These are phyloP conservation scores for Globisporangium heterothallicum DNA, from an alignment of 352 stramenopile genomes.

Conservation along the genomic window DNA sequence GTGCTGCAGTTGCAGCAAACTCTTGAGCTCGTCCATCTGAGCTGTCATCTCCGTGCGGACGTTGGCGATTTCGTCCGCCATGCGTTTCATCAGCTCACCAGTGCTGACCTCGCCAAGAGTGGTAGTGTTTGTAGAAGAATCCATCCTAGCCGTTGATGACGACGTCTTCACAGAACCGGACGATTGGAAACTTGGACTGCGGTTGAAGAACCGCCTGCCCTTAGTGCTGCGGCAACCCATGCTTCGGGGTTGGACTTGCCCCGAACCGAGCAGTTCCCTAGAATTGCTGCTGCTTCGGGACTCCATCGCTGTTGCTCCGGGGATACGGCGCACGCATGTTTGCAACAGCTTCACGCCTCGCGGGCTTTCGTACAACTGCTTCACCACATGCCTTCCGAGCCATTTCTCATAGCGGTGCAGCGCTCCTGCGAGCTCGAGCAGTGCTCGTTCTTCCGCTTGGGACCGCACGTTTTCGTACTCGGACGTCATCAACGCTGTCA, in stretches of 20 bases:
- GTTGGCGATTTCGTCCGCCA: neutral
- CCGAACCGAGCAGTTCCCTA: neutral
- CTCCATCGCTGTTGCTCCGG: neutral
- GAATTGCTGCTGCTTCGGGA: neutral
- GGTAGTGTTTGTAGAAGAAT: too few species aligned
- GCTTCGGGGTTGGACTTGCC: neutral
- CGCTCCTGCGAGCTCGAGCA: constrained; percentile 37
- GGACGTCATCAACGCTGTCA: constrained; percentile 53
- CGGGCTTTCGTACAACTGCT: constrained; percentile 30
- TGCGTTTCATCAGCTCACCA: constrained; percentile 1
- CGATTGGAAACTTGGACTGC: neutral
- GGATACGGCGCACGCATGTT: constrained; percentile 12
- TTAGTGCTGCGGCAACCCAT: neutral
- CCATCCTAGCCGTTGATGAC: neutral
- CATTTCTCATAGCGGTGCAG: constrained; percentile 55
- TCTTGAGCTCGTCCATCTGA: neutral
- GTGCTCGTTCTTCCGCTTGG: constrained; percentile 45
- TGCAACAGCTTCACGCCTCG: constrained; percentile 27
- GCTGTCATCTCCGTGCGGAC: neutral
- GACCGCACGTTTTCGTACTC: constrained; percentile 51
- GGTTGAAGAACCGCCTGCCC: neutral
- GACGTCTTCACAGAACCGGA: neutral
- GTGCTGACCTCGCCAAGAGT: neutral
- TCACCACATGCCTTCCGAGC: constrained; percentile 28
- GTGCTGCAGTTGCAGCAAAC: neutral